Percentiles rank a stretch among this genome's conserved stretches.
Conservation (phyloP, 352 stramenopile genomes). For the Phytophthora constricta region DNA sequence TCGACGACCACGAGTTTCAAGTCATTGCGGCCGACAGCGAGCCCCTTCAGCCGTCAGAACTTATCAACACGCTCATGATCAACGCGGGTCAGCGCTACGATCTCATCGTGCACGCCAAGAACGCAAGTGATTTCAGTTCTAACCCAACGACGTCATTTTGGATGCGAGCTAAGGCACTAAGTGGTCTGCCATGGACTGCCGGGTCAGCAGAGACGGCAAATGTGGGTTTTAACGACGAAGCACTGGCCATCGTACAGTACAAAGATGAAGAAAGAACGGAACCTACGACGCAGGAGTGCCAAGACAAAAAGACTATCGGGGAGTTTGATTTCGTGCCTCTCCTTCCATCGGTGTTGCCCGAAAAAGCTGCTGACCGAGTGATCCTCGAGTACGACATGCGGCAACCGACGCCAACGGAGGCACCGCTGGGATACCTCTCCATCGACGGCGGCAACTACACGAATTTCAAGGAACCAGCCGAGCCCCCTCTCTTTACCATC, state of each 20-base stretch:
- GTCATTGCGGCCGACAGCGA: slow-evolving; percentile 39
- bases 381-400: slow-evolving; percentile 12
- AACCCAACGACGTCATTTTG: slow-evolving; percentile 32
- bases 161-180: slow-evolving; percentile 35
- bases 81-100: slow-evolving; percentile 43
- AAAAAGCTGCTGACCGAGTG: not conserved
- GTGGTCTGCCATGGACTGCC: slow-evolving; percentile 25
- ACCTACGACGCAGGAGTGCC: slow-evolving; percentile 20
- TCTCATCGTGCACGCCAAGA: slow-evolving; percentile 35
- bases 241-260: slow-evolving; percentile 33
- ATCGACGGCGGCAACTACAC: slow-evolving; percentile 12
- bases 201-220: slow-evolving; percentile 8
- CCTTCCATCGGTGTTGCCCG: not conserved
- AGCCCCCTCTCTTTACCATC: slow-evolving; percentile 19
- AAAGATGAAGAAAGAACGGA: slow-evolving; percentile 2
- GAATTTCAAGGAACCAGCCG: not conserved
- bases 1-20: slow-evolving; percentile 41
- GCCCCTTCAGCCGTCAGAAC: slow-evolving; percentile 17
- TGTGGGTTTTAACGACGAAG: slow-evolving; percentile 36
- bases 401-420: not conserved
- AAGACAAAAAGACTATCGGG: slow-evolving; percentile 16
- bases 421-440: slow-evolving; percentile 2
- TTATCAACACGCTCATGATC: slow-evolving; percentile 35
- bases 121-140: slow-evolving; percentile 5
- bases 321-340: slow-evolving; percentile 31